phyloP scores from a whole-genome alignment of 1,284 basidiomycete species.

The Puccinia polysora region DNA sequence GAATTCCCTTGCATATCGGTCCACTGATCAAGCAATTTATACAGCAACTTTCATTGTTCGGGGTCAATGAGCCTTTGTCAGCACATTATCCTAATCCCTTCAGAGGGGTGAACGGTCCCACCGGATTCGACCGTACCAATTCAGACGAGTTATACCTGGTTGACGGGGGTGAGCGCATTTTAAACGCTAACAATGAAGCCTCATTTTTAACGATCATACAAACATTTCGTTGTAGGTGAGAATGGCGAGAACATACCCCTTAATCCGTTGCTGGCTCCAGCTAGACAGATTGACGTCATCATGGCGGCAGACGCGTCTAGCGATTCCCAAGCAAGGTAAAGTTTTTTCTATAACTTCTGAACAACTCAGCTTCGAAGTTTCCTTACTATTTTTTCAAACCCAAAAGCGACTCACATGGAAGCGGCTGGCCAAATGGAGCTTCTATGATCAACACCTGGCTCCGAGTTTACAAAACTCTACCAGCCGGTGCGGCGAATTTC shows the following conservation, averaged over 20 bases:
- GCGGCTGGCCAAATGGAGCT: conserved; percentile 64
- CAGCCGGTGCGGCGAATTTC: conserved; percentile 4
- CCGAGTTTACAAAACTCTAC: conserved; percentile 3
- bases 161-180: conserved; percentile 55
- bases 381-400: neutral
- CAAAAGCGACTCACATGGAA: conserved; percentile 43
- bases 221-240: neutral
- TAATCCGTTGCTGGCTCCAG: conserved; percentile 63
- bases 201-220: neutral
- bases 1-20: neutral
- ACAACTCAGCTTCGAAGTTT: neutral
- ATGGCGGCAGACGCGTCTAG: conserved; percentile 66
- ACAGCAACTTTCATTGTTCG: conserved; percentile 16
- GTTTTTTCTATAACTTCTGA: neutral
- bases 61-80: conserved; percentile 47
- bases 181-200: no score
- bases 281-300: conserved; percentile 63
- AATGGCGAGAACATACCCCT: conserved; percentile 57
- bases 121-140: conserved; percentile 45
- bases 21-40: conserved; percentile 3
- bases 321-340: conserved; percentile 52
- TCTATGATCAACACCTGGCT: conserved; percentile 54
- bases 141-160: conserved; percentile 55
- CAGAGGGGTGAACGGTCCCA: conserved; percentile 45
- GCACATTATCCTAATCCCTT: conserved; percentile 30